phyloP scores from a whole-genome alignment of 1,139 yeast species.

The Meyerozyma sp. region DNA sequence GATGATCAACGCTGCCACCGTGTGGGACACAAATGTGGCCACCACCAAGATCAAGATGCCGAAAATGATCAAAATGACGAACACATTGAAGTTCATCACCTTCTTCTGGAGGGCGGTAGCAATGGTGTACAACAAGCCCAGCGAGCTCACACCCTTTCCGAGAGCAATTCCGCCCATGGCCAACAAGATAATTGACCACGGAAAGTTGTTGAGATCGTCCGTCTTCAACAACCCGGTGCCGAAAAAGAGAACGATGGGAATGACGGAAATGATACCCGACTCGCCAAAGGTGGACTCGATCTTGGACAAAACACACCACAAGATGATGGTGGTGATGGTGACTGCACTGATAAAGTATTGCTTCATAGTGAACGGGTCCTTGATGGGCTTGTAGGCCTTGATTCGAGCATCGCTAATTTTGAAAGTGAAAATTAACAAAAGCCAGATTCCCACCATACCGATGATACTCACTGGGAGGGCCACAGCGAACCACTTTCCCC shows the following conservation, averaged over 20 bases:
- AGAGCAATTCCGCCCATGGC: slow-evolving; percentile 97
- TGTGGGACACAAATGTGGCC: slow-evolving; percentile 93
- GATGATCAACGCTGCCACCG: slow-evolving; percentile 90
- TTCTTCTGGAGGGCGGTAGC: slow-evolving; percentile 62
- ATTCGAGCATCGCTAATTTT: slow-evolving; percentile 46
- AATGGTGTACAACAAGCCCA: slow-evolving; percentile 76
- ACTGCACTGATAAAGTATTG: slow-evolving; percentile 69
- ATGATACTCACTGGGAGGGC: slow-evolving; percentile 73
- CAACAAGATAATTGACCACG: slow-evolving; percentile 88
- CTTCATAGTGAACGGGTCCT: slow-evolving; percentile 64
- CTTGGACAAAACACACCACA: slow-evolving; percentile 78
- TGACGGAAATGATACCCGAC: slow-evolving; percentile 81
- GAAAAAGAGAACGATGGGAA: slow-evolving; percentile 79
- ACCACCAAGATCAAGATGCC: slow-evolving; percentile 74
- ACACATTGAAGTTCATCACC: slow-evolving; percentile 59
- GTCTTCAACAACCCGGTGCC: slow-evolving; percentile 81
- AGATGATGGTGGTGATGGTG: slow-evolving; percentile 62
- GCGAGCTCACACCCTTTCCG: slow-evolving; percentile 86
- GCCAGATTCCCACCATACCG: slow-evolving; percentile 65
- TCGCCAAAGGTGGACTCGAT: slow-evolving; percentile 73
- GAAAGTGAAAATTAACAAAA: slow-evolving; percentile 62
- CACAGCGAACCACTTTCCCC: slow-evolving; percentile 92
- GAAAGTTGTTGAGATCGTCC: slow-evolving; percentile 86
- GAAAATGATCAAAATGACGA: slow-evolving; percentile 66
- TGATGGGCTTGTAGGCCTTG: slow-evolving; percentile 57